Evolutionary conservation across 169 alveolate genomes (phyloP), one percentile per base, ranked within the genome.

Genomic region (Cryptosporidium sp.): DNA sequence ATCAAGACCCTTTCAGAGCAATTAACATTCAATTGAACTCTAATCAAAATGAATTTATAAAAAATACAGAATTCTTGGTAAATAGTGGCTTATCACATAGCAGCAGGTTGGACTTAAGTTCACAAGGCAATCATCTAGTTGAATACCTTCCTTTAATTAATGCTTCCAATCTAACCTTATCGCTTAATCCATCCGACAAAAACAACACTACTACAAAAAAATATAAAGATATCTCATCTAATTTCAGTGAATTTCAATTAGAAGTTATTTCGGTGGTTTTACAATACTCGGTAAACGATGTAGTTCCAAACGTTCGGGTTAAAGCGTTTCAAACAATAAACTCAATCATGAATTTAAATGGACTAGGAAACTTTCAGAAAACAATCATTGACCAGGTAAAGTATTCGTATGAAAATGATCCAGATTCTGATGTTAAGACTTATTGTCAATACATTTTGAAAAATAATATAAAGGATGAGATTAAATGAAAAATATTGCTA

Each of bases 271-370:
- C 86, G 14, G 59, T 35, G 3, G n/a, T 73, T 3, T 18, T 39
- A 29, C 71, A 58, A 10, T 35, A 58, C 2, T 73, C 70, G 1
- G 51, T 59, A 10, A 73, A 58, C n/a, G 86, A 73, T 16, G 21
- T 45, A 0, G 86, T 73, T n/a, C 65, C 86, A 3, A 73, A 73
- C 35, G 86, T 73, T 5, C 48, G 86, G 48, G 45, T 55, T 18
- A 73, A 73, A 45, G 70, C 86, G 8, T 55, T 55, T 41, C 86
- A 73, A 58, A 68, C 43, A n/a, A 29, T 73, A 5, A 10, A 73
- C 35, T 73, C 86, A 2, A 14, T 50, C 29, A 33, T 73, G 18
- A 33, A 59, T 10, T 1, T 1, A 51, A 55, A 73, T 21, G 59
- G 61, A 16, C 8, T 59, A 2, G 59, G 43, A 16, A 59, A 16